Evolutionary conservation across 371 early-diverging fungal genomes (phyloP).

Genomic region (Mortierella sp.): DNA sequence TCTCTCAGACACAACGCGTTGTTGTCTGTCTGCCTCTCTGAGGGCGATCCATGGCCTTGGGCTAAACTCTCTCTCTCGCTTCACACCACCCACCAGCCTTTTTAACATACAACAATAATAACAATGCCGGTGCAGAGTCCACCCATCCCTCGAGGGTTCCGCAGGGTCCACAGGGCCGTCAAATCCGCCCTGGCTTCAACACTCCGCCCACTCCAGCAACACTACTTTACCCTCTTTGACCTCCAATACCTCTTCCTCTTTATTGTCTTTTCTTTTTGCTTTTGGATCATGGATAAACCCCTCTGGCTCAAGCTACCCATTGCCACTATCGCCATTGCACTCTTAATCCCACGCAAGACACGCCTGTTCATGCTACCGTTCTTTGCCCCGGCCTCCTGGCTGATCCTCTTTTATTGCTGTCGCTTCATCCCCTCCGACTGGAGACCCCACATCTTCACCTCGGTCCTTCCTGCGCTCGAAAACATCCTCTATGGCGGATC

Average conservation of each 20-base stretch:
- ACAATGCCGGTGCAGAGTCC: conserved; percentile 4
- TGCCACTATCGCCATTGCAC: conserved; percentile 11
- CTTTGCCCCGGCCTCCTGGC: conserved; percentile 71
- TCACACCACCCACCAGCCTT: background rate
- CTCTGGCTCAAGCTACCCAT: conserved; percentile 34
- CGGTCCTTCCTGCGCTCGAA: conserved; percentile 74
- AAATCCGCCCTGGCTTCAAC: conserved; percentile 16
- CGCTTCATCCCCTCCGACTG: conserved; percentile 71
- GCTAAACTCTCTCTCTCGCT: background rate
- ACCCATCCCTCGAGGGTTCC: conserved; percentile 13
- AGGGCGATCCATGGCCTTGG: background rate
- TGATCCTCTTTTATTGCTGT: conserved; percentile 70
- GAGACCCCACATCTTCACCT: conserved; percentile 75
- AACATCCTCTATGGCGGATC: conserved; percentile 75
- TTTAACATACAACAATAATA: background rate
- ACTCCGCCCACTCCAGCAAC: conserved; percentile 15
- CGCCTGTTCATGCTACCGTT: conserved; percentile 66
- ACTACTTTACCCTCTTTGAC: conserved; percentile 41
- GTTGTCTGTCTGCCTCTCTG: background rate
- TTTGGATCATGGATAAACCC: conserved; percentile 37
- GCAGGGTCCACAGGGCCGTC: conserved; percentile 25
- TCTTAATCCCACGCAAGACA: conserved; percentile 30
- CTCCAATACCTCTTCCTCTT: conserved; percentile 53
- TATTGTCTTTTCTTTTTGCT: conserved; percentile 36
- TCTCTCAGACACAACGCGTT: background rate